phyloP scores from a whole-genome alignment of 768 basidiomycete species.

The Pulveroboletus frians region DNA sequence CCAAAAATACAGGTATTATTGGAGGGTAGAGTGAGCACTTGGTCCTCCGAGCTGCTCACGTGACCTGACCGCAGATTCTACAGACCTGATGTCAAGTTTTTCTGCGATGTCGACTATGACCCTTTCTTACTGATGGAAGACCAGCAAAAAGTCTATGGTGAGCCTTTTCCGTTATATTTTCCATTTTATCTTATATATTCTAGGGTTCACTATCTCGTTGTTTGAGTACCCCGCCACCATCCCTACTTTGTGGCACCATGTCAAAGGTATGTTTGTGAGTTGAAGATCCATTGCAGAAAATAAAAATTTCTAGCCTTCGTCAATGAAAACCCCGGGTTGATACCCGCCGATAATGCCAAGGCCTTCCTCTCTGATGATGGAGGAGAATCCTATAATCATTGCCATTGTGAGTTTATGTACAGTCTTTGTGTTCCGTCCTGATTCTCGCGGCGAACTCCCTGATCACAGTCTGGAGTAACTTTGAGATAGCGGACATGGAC shows the following conservation, averaged over 20 bases:
- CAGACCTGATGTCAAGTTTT: conserved; percentile 74
- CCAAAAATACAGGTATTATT: conserved; percentile 77
- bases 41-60: background rate
- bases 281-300: background rate
- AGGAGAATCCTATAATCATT: conserved; percentile 70
- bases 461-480: conserved; percentile 61
- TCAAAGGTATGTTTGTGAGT: conserved; percentile 47
- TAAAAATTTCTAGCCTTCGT: conserved; percentile 55
- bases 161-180: background rate
- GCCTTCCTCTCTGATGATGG: conserved; percentile 64
- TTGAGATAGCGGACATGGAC: conserved; percentile 84
- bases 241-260: conserved; percentile 69
- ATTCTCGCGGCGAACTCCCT: conserved; percentile 10
- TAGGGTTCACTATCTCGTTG: conserved; percentile 76
- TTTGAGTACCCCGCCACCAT: conserved; percentile 79
- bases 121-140: conserved; percentile 81
- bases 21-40: conserved; percentile 74
- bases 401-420: conserved; percentile 55
- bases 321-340: conserved; percentile 51
- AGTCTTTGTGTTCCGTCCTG: background rate
- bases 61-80: conserved; percentile 7
- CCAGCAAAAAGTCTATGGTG: conserved; percentile 79
- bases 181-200: conserved; percentile 20
- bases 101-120: conserved; percentile 75
- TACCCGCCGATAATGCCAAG: conserved; percentile 65